Conservation (phyloP, 2,329 filamentous ascomycete genomes). For the Fusarium floridanum region DNA sequence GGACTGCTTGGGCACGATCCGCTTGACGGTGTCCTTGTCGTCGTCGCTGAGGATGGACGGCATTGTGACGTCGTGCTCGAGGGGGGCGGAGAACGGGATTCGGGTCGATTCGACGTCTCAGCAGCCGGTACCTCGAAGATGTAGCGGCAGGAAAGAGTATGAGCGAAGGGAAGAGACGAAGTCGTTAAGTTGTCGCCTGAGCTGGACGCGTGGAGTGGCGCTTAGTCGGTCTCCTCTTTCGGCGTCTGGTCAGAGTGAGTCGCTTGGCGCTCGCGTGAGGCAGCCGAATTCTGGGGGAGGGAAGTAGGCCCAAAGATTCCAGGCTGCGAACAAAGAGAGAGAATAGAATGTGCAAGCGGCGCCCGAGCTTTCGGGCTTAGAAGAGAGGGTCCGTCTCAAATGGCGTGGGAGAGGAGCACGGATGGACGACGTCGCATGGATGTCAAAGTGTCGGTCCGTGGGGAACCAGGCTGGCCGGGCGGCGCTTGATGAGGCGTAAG, state of each 20-base stretch:
- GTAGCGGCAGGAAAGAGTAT: conserved; percentile 8
- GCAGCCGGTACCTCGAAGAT: conserved; percentile 5
- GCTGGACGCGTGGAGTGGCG: conserved; percentile 45
- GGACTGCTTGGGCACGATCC: conserved; percentile 89
- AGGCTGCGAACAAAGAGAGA: conserved; percentile 12
- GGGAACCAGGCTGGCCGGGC: conserved; percentile 34
- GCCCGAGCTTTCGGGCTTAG: conserved; percentile 46
- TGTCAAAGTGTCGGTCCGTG: conserved; percentile 41
- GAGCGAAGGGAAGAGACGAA: conserved; percentile 25
- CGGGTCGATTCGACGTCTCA: conserved; percentile 6
- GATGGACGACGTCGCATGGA: conserved; percentile 36
- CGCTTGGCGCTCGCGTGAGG: conserved; percentile 46
- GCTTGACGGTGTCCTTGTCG: conserved; percentile 96
- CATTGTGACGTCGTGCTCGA: conserved; percentile 56
- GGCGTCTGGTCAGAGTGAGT: conserved; percentile 36
- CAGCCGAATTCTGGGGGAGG: conserved; percentile 29
- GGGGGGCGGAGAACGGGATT: neutral
- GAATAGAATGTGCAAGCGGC: conserved; percentile 36
- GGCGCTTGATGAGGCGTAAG: conserved; percentile 36
- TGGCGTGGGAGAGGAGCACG: conserved; percentile 43
- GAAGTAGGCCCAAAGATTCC: conserved; percentile 25
- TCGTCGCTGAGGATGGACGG: conserved; percentile 84
- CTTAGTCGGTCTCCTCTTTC: conserved; percentile 41
- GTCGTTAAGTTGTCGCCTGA: conserved; percentile 27
- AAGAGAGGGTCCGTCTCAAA: conserved; percentile 43